These are phyloP conservation scores for Saturnispora mendoncae DNA, from an alignment of 805 yeast species.

Conservation along the genomic window DNA sequence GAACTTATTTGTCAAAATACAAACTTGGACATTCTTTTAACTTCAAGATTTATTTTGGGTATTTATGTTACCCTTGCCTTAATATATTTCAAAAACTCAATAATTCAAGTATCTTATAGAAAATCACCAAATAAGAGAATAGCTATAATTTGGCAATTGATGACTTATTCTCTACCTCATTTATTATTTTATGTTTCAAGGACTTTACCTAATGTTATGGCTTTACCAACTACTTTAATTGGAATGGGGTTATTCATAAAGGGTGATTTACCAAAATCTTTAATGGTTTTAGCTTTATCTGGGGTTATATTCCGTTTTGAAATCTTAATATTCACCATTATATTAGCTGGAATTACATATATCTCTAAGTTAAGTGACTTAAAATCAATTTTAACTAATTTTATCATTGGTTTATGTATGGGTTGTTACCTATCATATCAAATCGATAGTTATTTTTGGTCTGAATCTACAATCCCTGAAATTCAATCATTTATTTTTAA, in stretches of 20 bases:
- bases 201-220: conserved; percentile 81
- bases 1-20: conserved; percentile 28
- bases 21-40: conserved; percentile 42
- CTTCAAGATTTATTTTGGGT: conserved; percentile 54
- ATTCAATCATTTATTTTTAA: conserved; percentile 64
- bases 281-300: conserved; percentile 49
- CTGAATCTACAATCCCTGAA: conserved; percentile 51
- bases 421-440: conserved; percentile 43
- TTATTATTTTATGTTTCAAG: conserved; percentile 71
- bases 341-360: conserved; percentile 31
- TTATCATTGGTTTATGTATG: conserved; percentile 32
- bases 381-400: conserved; percentile 25
- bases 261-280: conserved; percentile 39
- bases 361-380: not conserved
- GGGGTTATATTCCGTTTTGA: conserved; percentile 71
- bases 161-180: conserved; percentile 69
- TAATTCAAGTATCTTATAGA: conserved; percentile 21
- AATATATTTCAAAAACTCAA: conserved; percentile 39
- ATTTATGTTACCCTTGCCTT: conserved; percentile 46
- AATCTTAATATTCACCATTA: conserved; percentile 44
- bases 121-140: conserved; percentile 9
- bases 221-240: conserved; percentile 59
- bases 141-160: conserved; percentile 22
- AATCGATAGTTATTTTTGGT: conserved; percentile 78
- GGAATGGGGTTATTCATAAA: conserved; percentile 43